Evolutionary conservation across 2,329 filamentous ascomycete species (phyloP), one percentile per base, ranked within the genome.

Genomic region (Exophiala sp.): DNA sequence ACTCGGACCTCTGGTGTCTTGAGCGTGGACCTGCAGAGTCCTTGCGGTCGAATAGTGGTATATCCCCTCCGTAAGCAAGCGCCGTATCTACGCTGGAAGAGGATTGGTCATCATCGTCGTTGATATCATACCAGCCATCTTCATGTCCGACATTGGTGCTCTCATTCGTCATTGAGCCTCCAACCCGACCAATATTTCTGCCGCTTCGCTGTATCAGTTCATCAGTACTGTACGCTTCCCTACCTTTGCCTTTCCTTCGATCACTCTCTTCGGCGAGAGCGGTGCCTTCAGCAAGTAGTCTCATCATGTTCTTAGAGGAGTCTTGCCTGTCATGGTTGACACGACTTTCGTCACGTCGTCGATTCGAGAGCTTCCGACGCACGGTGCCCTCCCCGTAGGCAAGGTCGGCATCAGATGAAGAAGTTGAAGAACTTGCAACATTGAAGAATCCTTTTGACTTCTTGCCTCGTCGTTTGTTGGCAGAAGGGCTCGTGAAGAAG

Each of bases 351-450:
- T 63, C 32, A 44, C 57, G 46, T 13, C 44, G 49, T 48, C 58
- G 62, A 18, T 59, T 73, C 40, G 59, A 62, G 11, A 50, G 48
- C 44, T 61, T 53, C 34, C 65, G 66, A 29, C 63, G 66, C 2
- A 68, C 52, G 29, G 66, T 83, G 13, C 80, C 82, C 47, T 70
- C 74, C 8, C 83, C 82, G 62, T 85, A 86, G 8, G 82, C 82
- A 53, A 86, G 68, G 62, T 87, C 83, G 16, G 77, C 79, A 64
- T 85, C 81, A 47, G 85, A 72, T 1, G 81, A 84, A 0, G 81
- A 85, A 1, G 80, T 83, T 1, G 82, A 86, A 1, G 78, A 82
- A 60, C 82, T 84, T 47, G 70, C 73, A 59, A 81, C 76, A 49
- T 74, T 73, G 46, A 84, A 74, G 50, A 79, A 74, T 21, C 65